Conservation (phyloP, 2,329 filamentous ascomycete genomes). For the Coniochaeta sp. region DNA sequence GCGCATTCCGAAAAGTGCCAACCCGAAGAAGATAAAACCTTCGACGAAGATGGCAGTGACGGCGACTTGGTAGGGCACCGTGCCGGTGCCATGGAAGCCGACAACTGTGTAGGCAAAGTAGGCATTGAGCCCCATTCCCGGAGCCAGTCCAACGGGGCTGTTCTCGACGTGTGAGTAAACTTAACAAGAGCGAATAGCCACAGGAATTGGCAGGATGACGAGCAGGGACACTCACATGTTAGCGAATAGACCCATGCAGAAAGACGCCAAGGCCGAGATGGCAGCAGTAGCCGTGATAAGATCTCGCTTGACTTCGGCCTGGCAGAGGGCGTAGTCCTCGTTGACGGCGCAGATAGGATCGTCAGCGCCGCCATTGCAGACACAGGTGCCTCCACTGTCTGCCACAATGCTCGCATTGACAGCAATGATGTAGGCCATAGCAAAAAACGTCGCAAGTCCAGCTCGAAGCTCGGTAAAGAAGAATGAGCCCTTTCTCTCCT, state of each 20-base stretch:
- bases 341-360: constrained; percentile 48
- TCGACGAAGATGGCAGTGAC: constrained; percentile 85
- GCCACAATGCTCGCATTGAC: constrained; percentile 48
- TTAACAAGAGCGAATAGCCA: background rate
- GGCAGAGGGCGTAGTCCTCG: constrained; percentile 56
- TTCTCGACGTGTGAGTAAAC: constrained; percentile 1
- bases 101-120: constrained; percentile 82
- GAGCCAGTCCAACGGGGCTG: constrained; percentile 58
- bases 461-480: constrained; percentile 83
- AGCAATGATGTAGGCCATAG: constrained; percentile 48
- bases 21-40: constrained; percentile 74
- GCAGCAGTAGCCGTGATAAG: constrained; percentile 79
- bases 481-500: constrained; percentile 63
- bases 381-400: constrained; percentile 66
- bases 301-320: constrained; percentile 61
- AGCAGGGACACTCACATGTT: constrained; percentile 48
- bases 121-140: constrained; percentile 77
- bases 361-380: constrained; percentile 49
- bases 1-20: constrained; percentile 73
- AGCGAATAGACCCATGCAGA: constrained; percentile 75
- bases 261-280: constrained; percentile 70
- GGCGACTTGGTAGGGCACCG: constrained; percentile 67
- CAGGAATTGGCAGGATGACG: background rate
- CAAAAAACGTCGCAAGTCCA: constrained; percentile 73
- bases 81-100: constrained; percentile 65